Evolutionary conservation across 495 filamentous ascomycete genomes (phyloP), one percentile per base, ranked within the genome.

Genomic region (Podospora didyma): DNA sequence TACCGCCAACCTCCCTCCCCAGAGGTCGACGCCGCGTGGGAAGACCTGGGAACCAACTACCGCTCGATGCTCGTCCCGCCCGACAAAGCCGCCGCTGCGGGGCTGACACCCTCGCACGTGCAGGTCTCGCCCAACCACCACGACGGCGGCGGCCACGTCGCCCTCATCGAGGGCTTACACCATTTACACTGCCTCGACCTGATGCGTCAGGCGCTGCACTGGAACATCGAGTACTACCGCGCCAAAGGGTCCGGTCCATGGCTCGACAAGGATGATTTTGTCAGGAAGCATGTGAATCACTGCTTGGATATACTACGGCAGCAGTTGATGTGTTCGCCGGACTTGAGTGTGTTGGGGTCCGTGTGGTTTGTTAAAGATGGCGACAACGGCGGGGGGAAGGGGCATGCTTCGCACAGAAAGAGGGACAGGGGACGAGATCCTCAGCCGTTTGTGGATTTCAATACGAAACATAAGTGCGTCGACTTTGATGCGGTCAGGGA

Each of bases 1-100:
- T 86, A 75, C 61, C 78, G 82, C 12, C 70, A 76, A 50, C 56
- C 71, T 37, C 78, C 76, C 0, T 71, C 76, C 17, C 77, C 79
- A 0, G 79, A 81, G 53, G 79, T 83, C 2, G 82, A 86, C 61
- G 79, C 73, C 2, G 82, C 81, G 3, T 86, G 82, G 82, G 72
- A 73, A 31, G 71, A 78, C 2, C 60, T 86, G 0, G 82, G 82
- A 2, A 68, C 76, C 0, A 71, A 82, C 44, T 83, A 10, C 12
- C 7, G 39, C 14, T 16, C 39, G 4, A 42, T 42, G 39, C 9
- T 5, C 12, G n/a, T 42, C 12, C 39, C 39, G 1, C 4, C 12
- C 1, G 39, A 17, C 39, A 1, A 0, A 4, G 39, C 39, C 12
- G 7, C 3, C 39, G n/a, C 14, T 4, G 39, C 39, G 39, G 39